Percentiles rank a stretch among this genome's conserved stretches.
Evolutionary conservation across 2,329 filamentous ascomycete species (phyloP).

Genomic region (Aspergillus hiratsukae): DNA sequence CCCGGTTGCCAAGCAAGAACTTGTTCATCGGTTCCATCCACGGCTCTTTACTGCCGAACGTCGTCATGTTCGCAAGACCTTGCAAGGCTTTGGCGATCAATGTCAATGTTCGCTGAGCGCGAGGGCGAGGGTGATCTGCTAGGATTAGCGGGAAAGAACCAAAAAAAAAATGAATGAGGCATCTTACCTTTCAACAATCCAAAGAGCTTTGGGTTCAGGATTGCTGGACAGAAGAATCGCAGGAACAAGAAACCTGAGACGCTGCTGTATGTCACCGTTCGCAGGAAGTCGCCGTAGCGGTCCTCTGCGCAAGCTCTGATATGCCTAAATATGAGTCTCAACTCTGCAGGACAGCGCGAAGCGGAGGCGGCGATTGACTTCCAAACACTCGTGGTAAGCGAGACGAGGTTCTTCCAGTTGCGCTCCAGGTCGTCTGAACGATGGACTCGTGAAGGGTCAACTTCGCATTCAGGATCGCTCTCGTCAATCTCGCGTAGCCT

Average conservation of each 20-base stretch:
- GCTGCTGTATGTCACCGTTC: conserved; percentile 86
- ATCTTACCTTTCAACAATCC: conserved; percentile 66
- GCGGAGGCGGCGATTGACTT: conserved; percentile 73
- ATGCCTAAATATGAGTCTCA: conserved; percentile 83
- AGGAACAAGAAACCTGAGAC: conserved; percentile 93
- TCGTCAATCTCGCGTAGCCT: conserved; percentile 88
- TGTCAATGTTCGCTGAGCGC: conserved; percentile 81
- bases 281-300: conserved; percentile 85
- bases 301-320: conserved; percentile 90
- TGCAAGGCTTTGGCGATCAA: conserved; percentile 90
- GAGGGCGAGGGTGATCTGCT: conserved; percentile 72
- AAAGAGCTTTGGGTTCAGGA: conserved; percentile 91
- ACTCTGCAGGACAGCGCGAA: conserved; percentile 69
- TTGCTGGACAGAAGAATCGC: conserved; percentile 93
- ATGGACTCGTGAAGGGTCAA: conserved; percentile 76
- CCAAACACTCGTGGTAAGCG: conserved; percentile 79
- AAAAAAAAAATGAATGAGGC: neutral
- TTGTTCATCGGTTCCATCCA: conserved; percentile 99
- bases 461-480: conserved; percentile 86
- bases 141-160: conserved; percentile 22
- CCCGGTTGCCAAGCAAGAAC: conserved; percentile 70
- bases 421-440: conserved; percentile 67
- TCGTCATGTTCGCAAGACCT: conserved; percentile 83
- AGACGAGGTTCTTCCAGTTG: conserved; percentile 75
- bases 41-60: conserved; percentile 89